These are phyloP conservation scores for Firmiana major DNA, from an alignment of 345 rosid genomes.

Conservation along the genomic window DNA sequence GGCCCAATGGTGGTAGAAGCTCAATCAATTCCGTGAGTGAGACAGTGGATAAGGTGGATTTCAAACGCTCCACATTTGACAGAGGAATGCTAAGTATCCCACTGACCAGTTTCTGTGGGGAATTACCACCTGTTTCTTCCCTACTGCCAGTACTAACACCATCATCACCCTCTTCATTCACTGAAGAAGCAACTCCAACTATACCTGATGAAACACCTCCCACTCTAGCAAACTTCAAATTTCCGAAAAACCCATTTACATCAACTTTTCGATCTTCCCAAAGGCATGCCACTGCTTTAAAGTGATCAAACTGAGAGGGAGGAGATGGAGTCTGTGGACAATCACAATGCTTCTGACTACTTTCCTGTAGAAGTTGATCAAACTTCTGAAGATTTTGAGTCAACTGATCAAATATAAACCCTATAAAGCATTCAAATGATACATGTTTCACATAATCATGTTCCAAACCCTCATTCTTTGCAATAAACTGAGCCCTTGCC, in stretches of 20 bases:
- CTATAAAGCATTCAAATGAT: constrained; percentile 41
- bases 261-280: constrained; percentile 82
- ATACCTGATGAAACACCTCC: constrained; percentile 82
- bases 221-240: constrained; percentile 81
- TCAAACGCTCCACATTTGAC: constrained; percentile 88
- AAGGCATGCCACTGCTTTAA: constrained; percentile 45
- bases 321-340: constrained; percentile 1
- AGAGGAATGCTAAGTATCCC: constrained; percentile 83
- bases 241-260: constrained; percentile 77
- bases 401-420: constrained; percentile 50
- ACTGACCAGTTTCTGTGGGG: constrained; percentile 66
- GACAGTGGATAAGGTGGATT: constrained; percentile 73
- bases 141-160: constrained; percentile 37
- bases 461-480: constrained; percentile 15
- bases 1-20: constrained; percentile 76
- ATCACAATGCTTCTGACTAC: too few relatives aligned
- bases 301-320: constrained; percentile 37
- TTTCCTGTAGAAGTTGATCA: constrained; percentile 40
- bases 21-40: constrained; percentile 82
- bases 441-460: constrained; percentile 28
- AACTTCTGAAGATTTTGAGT: constrained; percentile 47
- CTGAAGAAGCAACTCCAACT: constrained; percentile 63
- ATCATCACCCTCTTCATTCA: constrained; percentile 54
- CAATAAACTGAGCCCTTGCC: constrained; percentile 11
- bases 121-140: constrained; percentile 54